Percentiles rank a stretch among this genome's conserved stretches.
Evolutionary conservation across 2,329 filamentous ascomycete genomes (phyloP).

Genomic region (Fonsecaea monophora): DNA sequence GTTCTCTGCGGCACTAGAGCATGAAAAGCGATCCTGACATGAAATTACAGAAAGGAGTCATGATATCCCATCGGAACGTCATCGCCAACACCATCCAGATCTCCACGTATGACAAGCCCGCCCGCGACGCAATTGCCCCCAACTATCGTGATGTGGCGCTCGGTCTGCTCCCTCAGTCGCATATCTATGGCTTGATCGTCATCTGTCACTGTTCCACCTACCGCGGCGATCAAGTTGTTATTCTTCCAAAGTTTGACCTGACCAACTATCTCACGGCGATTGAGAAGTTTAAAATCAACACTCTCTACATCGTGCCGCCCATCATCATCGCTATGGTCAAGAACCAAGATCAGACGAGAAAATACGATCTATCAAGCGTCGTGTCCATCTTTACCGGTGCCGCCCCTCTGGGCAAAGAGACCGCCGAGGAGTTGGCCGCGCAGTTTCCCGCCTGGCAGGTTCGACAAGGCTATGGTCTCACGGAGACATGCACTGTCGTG

Average conservation of each 20-base stretch:
- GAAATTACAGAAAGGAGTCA: slow-evolving; percentile 72
- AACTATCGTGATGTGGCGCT: slow-evolving; percentile 62
- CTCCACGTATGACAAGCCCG: slow-evolving; percentile 55
- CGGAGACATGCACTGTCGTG: slow-evolving; percentile 77
- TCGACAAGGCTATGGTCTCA: slow-evolving; percentile 78
- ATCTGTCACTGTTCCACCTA: slow-evolving; percentile 70
- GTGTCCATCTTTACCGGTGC: slow-evolving; percentile 73
- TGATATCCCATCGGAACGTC: slow-evolving; percentile 80
- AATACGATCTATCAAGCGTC: slow-evolving; percentile 76
- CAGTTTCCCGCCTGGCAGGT: slow-evolving; percentile 70
- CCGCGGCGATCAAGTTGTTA: slow-evolving; percentile 74
- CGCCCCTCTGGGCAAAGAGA: slow-evolving; percentile 77
- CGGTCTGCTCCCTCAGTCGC: slow-evolving; percentile 78
- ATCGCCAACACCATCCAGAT: slow-evolving; percentile 77
- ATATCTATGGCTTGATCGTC: slow-evolving; percentile 80
- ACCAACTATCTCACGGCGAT: slow-evolving; percentile 68
- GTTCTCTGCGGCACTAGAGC: slow-evolving; percentile 40
- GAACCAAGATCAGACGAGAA: slow-evolving; percentile 64
- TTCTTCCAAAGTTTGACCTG: slow-evolving; percentile 79
- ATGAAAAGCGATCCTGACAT: slow-evolving; percentile 18
- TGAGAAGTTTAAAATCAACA: slow-evolving; percentile 71
- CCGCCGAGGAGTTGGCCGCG: slow-evolving; percentile 67
- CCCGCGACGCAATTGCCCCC: slow-evolving; percentile 51
- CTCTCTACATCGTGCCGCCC: slow-evolving; percentile 76
- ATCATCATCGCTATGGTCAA: slow-evolving; percentile 80